phyloP scores from a whole-genome alignment of 805 yeast species.

The Metschnikowia noctiluminum region DNA sequence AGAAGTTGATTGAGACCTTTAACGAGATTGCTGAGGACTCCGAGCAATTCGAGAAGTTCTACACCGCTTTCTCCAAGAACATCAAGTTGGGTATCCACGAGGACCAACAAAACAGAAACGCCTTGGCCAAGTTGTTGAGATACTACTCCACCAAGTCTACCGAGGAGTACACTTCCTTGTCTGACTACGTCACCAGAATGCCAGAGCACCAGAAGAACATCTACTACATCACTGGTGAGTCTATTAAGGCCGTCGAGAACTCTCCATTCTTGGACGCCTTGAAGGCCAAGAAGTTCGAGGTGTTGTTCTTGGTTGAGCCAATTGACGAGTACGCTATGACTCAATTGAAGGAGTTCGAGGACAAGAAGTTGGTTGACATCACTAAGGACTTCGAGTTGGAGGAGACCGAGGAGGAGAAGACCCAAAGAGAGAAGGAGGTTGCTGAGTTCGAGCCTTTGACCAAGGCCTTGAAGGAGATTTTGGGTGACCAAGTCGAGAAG shows the following conservation, averaged over 20 bases:
- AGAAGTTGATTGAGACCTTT: conserved; percentile 97
- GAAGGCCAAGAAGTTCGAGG: conserved; percentile 98
- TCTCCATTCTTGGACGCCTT: conserved; percentile 99
- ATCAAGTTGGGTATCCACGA: conserved; percentile 98
- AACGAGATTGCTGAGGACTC: conserved; percentile 98
- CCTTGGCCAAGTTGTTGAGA: conserved; percentile 94
- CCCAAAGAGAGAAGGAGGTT: conserved; percentile 86
- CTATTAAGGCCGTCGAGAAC: conserved; percentile 94
- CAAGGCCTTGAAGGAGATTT: conserved; percentile 91
- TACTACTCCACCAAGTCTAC: conserved; percentile 93
- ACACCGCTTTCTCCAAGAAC: conserved; percentile 97
- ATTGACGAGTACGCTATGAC: conserved; percentile 99
- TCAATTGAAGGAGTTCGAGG: conserved; percentile 98
- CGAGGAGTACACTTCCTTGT: conserved; percentile 90
- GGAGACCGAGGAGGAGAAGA: conserved; percentile 98
- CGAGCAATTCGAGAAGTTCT: conserved; percentile 98
- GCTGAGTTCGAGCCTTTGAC: conserved; percentile 92
- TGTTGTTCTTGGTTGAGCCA: conserved; percentile 96
- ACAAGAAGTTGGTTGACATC: conserved; percentile 97
- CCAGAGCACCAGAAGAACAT: conserved; percentile 99
- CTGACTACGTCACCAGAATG: conserved; percentile 99
- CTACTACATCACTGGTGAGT: conserved; percentile 99
- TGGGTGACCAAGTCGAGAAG: conserved; percentile 99
- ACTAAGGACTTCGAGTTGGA: conserved; percentile 98
- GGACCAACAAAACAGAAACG: conserved; percentile 94